Evolutionary conservation across 1,284 basidiomycete genomes (phyloP), one percentile per base, ranked within the genome.

Genomic region (Acaromyces ingoldii): DNA sequence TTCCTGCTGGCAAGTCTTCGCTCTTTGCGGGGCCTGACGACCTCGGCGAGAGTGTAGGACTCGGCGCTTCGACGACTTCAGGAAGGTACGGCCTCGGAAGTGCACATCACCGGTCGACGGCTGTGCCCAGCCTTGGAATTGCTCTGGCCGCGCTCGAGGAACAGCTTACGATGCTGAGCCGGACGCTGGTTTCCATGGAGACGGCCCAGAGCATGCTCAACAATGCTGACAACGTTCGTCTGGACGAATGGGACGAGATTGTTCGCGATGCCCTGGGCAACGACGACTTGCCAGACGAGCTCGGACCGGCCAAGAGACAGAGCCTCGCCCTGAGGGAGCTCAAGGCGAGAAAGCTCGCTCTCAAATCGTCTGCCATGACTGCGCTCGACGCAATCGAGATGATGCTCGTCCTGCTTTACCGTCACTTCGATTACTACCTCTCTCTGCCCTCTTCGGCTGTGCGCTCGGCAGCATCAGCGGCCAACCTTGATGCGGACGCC

Each of bases 401-500:
- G 79, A 76, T 89, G 6, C 79, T 95, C 6, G 80, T 95, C 5
- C 79, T 95, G 24, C 79, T 91, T 10, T 92, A 89, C 85, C 81
- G 90, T 29, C 91, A 96, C 72, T 72, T 92, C 33, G 80, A 83
- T 17, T 78, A 77, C 64, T 81, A 78, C 72, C 75, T 78, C 71
- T 24, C 67, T 62, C 37, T 74, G 43, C 62, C 31, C 58, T 72
- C 21, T 10, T 26, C 34, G 17, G 39, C 40, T 53, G 4, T 42
- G 45, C 29, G 30, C 36, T n/a, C n/a, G n/a, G n/a, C n/a, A n/a
- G n/a, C n/a, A n/a, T n/a, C n/a, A n/a, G 36, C 17, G 24, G 24
- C 17, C 17, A 37, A 7, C 36, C 17, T 6, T 7, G 26, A 29
- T 22, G 6, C 42, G 4, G 17, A n/a, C 11, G 6, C 34, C 2